Base-by-base conservation (phyloP, 2,329 filamentous ascomycete genomes). In the Cordyceps javanica region DNA sequence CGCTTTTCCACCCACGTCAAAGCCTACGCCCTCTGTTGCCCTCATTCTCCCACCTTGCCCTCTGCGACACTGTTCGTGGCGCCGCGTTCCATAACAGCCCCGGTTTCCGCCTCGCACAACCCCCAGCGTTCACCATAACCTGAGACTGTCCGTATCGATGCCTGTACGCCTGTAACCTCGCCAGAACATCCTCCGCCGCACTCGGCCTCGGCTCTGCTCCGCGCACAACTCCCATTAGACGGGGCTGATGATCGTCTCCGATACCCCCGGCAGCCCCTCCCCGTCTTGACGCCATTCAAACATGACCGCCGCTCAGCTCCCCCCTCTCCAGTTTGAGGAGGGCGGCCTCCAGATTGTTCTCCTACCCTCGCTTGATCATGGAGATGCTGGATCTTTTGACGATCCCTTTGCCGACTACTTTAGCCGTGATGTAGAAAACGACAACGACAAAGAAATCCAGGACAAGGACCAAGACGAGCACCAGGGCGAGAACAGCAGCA, bases 271-370 rank as follows among this genome's bases (percentile, higher is more conserved):
- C 48, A 57, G 55, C 55, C 21, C 55, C 48, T 51, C n/a, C n/a
- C n/a, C 41, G 53, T 44, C 41, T 55, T 30, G 45, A 53, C 50
- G 21, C 10, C n/a, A 41, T 25, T 48, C 39, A 42, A 51, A 44
- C 41, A 51, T 59, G 57, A 45, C 53, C 14, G 53, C 58, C 19
- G 44, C 59, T 7, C 52, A 61, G 41, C 57, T 61, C 25, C 59
- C 59, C 6, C 59, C 59, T 23, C 54, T 61, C 14, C 48, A 59
- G 13, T 59, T 61, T 36, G 59, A 59, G 6, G 49, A 55, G 7
- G 57, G 57, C 21, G 48, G 46, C 11, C 53, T 61, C 1, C 57
- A 58, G 21, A 57, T 61, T 14, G 58, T 51, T 49, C 49, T 61
- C 28, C 38, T 59, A n/a, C 50, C 56, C n/a, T 38, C 49, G 21